Percentiles rank a stretch among this genome's conserved stretches.
Evolutionary conservation across 169 alveolate species (phyloP).

Genomic region (Perkinsus olseni): DNA sequence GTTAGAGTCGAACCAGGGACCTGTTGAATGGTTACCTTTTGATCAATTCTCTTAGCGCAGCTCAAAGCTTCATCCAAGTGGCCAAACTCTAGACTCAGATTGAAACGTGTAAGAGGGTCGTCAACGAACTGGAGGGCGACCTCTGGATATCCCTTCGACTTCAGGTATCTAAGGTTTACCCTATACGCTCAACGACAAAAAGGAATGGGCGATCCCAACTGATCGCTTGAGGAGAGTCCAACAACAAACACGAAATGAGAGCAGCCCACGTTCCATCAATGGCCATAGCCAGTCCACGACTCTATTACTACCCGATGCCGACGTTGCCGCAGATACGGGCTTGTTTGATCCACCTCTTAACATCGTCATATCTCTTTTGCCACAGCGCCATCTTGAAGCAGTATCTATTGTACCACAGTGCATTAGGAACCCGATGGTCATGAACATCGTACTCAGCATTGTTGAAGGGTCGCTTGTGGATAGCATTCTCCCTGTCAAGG

Average conservation of each 20-base stretch:
- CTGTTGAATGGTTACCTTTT: constrained; percentile 39
- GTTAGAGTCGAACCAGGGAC: not conserved
- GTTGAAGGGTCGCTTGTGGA: not conserved
- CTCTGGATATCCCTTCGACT: constrained; percentile 67
- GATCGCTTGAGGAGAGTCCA: not conserved
- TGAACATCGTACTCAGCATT: not conserved
- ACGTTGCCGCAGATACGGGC: not conserved
- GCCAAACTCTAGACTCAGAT: constrained; percentile 68
- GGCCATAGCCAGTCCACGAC: too few species aligned
- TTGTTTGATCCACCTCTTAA: constrained; percentile 33
- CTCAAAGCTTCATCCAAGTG: constrained; percentile 62
- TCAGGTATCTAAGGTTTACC: constrained; percentile 43
- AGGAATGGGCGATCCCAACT: not conserved
- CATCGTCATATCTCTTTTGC: constrained; percentile 48
- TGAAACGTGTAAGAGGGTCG: constrained; percentile 68
- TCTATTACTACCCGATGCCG: not conserved
- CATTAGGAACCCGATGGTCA: not conserved
- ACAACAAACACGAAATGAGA: not conserved
- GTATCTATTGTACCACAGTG: constrained; percentile 6
- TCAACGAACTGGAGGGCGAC: constrained; percentile 71
- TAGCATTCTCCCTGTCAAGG: not conserved
- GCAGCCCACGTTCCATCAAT: too few species aligned
- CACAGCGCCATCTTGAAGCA: constrained; percentile 59
- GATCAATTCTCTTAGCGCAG: constrained; percentile 58
- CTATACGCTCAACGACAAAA: not conserved